Conservation (phyloP, 345 rosid species). For the Conringia planisiliqua region DNA sequence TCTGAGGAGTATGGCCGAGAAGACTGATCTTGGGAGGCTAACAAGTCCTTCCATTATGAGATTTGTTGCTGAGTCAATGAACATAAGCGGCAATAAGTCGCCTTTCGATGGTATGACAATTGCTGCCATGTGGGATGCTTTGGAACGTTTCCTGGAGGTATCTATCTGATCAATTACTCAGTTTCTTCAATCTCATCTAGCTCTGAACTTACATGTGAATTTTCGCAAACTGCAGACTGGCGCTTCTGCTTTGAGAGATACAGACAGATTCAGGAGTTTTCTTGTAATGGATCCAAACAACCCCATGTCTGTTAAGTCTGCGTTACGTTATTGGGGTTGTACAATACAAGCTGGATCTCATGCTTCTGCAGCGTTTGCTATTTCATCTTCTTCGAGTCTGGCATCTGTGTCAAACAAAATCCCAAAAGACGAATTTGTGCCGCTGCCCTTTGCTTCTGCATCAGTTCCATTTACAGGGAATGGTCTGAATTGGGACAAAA, state of each 20-base stretch:
- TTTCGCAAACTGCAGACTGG: conserved; percentile 47
- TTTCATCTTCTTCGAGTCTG: conserved; percentile 28
- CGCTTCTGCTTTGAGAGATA: conserved; percentile 50
- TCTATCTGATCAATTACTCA: not conserved
- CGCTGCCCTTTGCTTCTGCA: conserved; percentile 61
- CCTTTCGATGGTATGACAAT: conserved; percentile 48
- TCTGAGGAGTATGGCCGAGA: conserved; percentile 71
- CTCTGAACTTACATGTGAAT: not conserved
- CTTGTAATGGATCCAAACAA: conserved; percentile 70
- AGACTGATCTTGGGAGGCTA: conserved; percentile 89
- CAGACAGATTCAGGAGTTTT: conserved; percentile 50
- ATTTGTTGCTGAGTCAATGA: conserved; percentile 67
- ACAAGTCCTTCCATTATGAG: conserved; percentile 71
- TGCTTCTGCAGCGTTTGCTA: conserved; percentile 64
- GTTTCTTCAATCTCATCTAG: not conserved
- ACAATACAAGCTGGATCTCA: conserved; percentile 73
- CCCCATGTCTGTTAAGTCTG: conserved; percentile 55
- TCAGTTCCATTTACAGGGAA: conserved; percentile 41
- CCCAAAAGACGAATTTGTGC: conserved; percentile 45
- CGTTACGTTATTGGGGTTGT: conserved; percentile 81
- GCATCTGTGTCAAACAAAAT: conserved; percentile 29
- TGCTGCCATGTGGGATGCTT: conserved; percentile 68
- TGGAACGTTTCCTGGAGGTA: conserved; percentile 75
- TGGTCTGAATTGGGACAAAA: conserved; percentile 58
- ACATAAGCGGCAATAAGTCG: conserved; percentile 46